phyloP scores from a whole-genome alignment of 768 basidiomycete genomes.

The Tremella mesenterica region DNA sequence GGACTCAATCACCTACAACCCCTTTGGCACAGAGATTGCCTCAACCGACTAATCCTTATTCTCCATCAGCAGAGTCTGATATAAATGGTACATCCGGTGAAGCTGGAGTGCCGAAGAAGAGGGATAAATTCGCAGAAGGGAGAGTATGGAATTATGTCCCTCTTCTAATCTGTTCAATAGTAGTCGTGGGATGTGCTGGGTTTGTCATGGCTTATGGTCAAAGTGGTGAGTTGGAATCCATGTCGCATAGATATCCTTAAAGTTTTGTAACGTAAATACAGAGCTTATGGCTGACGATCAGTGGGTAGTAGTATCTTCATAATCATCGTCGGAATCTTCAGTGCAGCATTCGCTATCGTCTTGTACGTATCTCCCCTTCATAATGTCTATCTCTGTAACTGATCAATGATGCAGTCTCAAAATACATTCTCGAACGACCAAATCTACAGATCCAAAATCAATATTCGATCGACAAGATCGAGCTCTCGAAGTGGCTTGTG shows the following conservation, averaged over 20 bases:
- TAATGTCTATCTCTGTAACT: background rate
- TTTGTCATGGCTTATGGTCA: slow-evolving; percentile 6
- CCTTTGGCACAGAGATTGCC: background rate
- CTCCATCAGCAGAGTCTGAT: background rate
- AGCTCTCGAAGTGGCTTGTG: slow-evolving; percentile 23
- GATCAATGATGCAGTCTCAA: background rate
- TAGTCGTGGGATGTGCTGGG: slow-evolving; percentile 7
- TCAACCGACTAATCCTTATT: background rate
- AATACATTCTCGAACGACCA: background rate
- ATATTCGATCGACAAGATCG: slow-evolving; percentile 7
- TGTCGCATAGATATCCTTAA: background rate
- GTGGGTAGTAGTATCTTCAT: slow-evolving; percentile 8
- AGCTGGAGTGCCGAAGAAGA: background rate
- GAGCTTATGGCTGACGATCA: background rate
- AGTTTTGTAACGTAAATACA: background rate
- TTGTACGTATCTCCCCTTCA: background rate
- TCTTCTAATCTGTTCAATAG: slow-evolving; percentile 15
- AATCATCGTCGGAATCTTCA: slow-evolving; percentile 2
- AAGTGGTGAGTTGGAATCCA: slow-evolving; percentile 13
- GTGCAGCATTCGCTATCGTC: background rate
- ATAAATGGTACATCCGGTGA: background rate
- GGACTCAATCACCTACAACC: slow-evolving; percentile 4
- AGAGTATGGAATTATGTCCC: slow-evolving; percentile 25
- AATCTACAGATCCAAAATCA: background rate
- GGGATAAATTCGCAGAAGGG: slow-evolving; percentile 28